A percentile compares a stretch with the other conserved stretches of the same genome.
Conservation (phyloP, 164 flowering plant genomes). For the Paratinospora sagittata region DNA sequence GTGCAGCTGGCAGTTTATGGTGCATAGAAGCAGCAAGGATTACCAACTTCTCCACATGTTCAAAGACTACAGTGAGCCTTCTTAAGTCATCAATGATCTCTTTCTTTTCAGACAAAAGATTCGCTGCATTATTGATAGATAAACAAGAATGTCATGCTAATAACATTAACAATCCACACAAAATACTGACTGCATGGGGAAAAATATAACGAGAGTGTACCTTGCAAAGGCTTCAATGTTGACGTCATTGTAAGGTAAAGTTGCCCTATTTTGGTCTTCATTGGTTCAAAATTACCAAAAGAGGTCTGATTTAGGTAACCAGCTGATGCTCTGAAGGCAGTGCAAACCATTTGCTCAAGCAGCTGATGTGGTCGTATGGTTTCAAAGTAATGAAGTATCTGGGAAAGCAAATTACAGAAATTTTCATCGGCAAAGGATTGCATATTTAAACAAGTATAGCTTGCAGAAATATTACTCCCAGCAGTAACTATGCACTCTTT, state of each 20-base stretch:
- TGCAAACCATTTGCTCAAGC: slow-evolving; percentile 93
- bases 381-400: slow-evolving; percentile 95
- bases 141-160: background rate
- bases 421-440: background rate
- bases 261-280: slow-evolving; percentile 67
- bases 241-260: slow-evolving; percentile 73
- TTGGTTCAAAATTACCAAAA: slow-evolving; percentile 62
- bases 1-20: slow-evolving; percentile 63
- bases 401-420: background rate
- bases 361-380: slow-evolving; percentile 75
- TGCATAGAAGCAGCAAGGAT: slow-evolving; percentile 79
- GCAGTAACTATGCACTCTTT: background rate
- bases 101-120: slow-evolving; percentile 16
- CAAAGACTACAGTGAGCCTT: slow-evolving; percentile 57
- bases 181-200: background rate
- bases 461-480: background rate
- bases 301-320: slow-evolving; percentile 66
- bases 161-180: background rate
- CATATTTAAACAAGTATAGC: background rate
- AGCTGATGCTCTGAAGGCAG: slow-evolving; percentile 86
- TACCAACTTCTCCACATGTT: slow-evolving; percentile 71
- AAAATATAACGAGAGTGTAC: slow-evolving; percentile 24
- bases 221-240: slow-evolving; percentile 53
- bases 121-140: slow-evolving; percentile 22
- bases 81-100: slow-evolving; percentile 31